Evolutionary conservation across 176 grass and related monocot genomes (phyloP).

Genomic region (Paspalum vaginatum): DNA sequence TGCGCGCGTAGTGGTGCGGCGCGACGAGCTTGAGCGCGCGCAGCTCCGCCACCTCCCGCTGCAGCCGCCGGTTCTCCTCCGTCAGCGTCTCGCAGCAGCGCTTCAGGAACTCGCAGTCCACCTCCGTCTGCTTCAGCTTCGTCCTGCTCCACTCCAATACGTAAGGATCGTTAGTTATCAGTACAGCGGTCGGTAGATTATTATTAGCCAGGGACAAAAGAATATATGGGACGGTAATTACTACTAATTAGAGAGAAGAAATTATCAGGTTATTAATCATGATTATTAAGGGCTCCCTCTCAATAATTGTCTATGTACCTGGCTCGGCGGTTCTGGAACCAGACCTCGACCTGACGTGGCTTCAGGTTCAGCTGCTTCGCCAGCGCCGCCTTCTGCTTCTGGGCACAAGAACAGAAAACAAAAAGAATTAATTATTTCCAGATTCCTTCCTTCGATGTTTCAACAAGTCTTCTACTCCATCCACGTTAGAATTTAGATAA

Average conservation of each 20-base stretch:
- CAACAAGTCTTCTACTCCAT: no score
- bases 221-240: background rate
- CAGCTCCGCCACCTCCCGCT: constrained; percentile 84
- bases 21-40: constrained; percentile 72
- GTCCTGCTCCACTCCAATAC: constrained; percentile 43
- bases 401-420: background rate
- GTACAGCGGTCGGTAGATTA: background rate
- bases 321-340: constrained; percentile 94
- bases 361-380: constrained; percentile 77
- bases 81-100: constrained; percentile 76
- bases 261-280: background rate
- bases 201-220: background rate
- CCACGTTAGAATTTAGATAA: no score
- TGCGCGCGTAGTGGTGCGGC: constrained; percentile 61
- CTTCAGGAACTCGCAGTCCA: constrained; percentile 84
- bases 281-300: background rate
- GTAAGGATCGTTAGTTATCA: background rate
- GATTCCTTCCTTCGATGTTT: no score
- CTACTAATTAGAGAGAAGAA: background rate
- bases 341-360: constrained; percentile 91
- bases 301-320: constrained; percentile 42
- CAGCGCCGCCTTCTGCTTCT: constrained; percentile 91
- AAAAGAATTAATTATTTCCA: background rate
- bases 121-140: constrained; percentile 96
- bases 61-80: constrained; percentile 80